These are phyloP conservation scores for Eimeria praecox DNA, from an alignment of 169 alveolate genomes.

Conservation along the genomic window DNA sequence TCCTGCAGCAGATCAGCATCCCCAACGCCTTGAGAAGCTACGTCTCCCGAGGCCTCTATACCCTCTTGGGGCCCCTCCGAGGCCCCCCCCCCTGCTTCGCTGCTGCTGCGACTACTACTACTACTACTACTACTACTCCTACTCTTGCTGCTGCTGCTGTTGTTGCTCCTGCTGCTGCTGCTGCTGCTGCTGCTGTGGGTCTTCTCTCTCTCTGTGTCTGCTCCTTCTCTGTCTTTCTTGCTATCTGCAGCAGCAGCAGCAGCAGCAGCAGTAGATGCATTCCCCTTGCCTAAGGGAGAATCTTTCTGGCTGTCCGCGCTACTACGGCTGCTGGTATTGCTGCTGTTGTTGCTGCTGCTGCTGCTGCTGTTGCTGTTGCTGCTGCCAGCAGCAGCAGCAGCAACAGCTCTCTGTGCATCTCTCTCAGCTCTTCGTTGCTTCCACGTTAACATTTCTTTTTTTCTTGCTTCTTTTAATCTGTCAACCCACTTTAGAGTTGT, in stretches of 20 bases:
- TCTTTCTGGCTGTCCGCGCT: neutral
- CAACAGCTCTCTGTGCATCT: conserved; percentile 5
- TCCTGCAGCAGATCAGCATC: neutral
- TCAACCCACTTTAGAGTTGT: conserved; percentile 80
- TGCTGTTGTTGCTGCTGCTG: neutral
- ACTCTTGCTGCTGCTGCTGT: neutral
- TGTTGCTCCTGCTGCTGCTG: conserved; percentile 9
- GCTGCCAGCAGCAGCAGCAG: neutral
- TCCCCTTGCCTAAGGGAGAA: neutral
- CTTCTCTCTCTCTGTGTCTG: neutral
- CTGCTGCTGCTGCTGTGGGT: conserved; percentile 8
- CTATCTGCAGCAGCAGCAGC: neutral
- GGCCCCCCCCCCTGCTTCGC: neutral
- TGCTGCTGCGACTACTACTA: conserved; percentile 1
- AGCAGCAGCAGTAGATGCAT: neutral
- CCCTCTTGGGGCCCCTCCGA: too few species aligned
- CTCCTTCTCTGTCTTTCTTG: neutral
- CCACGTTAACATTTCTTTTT: conserved; percentile 49
- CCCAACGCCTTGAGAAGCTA: neutral
- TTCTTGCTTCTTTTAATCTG: conserved; percentile 61
- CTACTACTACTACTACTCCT: neutral
- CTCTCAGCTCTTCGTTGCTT: conserved; percentile 74
- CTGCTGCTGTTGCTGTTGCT: neutral
- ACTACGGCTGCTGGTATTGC: neutral
- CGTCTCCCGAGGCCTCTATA: neutral